Evolutionary conservation across 257 asterid genomes (phyloP), one percentile per base, ranked within the genome.

Genomic region (Thymus mandschuricus): DNA sequence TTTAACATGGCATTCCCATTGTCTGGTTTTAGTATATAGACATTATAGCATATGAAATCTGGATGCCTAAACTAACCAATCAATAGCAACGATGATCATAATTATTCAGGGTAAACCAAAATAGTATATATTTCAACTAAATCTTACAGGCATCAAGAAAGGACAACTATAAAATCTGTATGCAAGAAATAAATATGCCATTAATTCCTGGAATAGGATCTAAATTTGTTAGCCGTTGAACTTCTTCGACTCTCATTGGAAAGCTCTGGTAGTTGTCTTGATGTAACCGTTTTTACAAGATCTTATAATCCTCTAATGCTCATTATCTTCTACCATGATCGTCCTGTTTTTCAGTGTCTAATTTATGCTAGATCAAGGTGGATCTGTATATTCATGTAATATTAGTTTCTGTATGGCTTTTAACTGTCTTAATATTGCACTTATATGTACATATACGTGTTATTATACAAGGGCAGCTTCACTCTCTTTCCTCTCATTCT

Each of bases 381-480:
- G 69, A 56, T 72, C 46, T 46, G 68, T 68, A 45, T 30, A 48
- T 60, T 59, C 44, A 30, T 48, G 41, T 60, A 63, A 55, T 74
- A 45, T 68, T 44, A 64, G 69, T 62, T 9, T 56, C 34, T 72
- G 57, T 52, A 33, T 67, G 43, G 38, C 57, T 45, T 28, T 7
- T 6, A 64, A 3, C 12, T 45, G 13, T 45, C 66, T 54, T 46
- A 56, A 13, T 54, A 68, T n/a, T 71, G 68, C 61, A 43, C 66
- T 62, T 43, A 52, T 60, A 38, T 56, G 43, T 29, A 43, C 48
- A 71, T 61, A 49, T 12, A 52, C 41, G 48, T 21, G 34, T 21
- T 13, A 52, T 72, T 64, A 93, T 65, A 89, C 91, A 49, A 89
- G 88, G 71, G 77, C 92, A 54, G 80, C 82, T 67, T 84, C 95